phyloP scores from a whole-genome alignment of 768 basidiomycete genomes.

The Russula dissimulans region DNA sequence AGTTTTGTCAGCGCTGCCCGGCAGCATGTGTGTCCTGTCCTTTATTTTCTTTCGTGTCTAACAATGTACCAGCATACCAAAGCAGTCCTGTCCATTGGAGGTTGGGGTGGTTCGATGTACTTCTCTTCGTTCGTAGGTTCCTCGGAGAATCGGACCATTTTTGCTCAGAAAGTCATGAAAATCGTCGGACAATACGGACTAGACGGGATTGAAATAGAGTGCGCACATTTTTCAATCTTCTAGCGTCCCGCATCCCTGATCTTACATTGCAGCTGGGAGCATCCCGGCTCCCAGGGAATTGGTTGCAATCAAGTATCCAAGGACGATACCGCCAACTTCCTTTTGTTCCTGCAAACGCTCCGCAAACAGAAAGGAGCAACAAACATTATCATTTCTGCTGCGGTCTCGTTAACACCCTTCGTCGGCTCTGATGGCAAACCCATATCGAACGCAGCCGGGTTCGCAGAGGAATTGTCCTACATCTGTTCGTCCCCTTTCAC shows the following conservation, averaged over 20 bases:
- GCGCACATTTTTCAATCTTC: too few relatives aligned
- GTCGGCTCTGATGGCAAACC: conserved; percentile 44
- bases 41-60: too few relatives aligned
- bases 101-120: too few relatives aligned
- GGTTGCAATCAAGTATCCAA: conserved; percentile 53
- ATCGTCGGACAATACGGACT: too few relatives aligned
- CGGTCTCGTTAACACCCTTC: conserved; percentile 43
- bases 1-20: too few relatives aligned
- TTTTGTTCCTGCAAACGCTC: conserved; percentile 64
- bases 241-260: too few relatives aligned
- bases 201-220: conserved; percentile 43
- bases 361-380: conserved; percentile 45
- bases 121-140: too few relatives aligned
- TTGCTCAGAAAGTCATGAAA: too few relatives aligned
- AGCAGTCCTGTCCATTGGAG: too few relatives aligned
- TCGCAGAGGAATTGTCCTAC: conserved; percentile 61
- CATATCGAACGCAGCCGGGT: conserved; percentile 59
- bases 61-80: too few relatives aligned
- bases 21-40: too few relatives aligned
- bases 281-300: conserved; percentile 56
- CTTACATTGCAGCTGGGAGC: conserved; percentile 63
- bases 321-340: conserved; percentile 68
- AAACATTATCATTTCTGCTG: conserved; percentile 45
- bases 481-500: conserved; percentile 26
- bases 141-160: too few relatives aligned